A percentile compares a stretch with the other conserved stretches of the same genome.
phyloP scores from a whole-genome alignment of 2,329 filamentous ascomycete species.

The Macrophomina tecta region DNA sequence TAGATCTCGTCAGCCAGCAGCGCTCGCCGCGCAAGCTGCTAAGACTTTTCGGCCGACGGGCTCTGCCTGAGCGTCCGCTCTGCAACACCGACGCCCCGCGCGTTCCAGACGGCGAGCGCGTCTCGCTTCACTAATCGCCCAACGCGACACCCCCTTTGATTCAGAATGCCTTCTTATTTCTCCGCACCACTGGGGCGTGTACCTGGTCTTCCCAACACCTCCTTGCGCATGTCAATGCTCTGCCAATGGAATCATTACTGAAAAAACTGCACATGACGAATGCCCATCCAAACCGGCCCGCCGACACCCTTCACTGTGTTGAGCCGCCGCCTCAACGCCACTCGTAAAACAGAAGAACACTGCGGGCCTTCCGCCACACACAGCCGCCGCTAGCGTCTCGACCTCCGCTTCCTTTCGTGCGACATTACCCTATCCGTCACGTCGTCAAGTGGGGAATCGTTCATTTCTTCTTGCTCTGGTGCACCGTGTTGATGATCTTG shows the following conservation, averaged over 20 bases:
- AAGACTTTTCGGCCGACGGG: neutral
- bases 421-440: slow-evolving; percentile 16
- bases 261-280: slow-evolving; percentile 15
- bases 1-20: slow-evolving; percentile 6
- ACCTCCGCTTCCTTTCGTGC: slow-evolving; percentile 2
- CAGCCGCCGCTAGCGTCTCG: neutral
- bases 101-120: slow-evolving; percentile 15
- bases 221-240: slow-evolving; percentile 1
- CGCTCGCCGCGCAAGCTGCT: neutral
- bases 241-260: slow-evolving; percentile 13
- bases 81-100: slow-evolving; percentile 6
- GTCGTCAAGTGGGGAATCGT: slow-evolving; percentile 5
- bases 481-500: slow-evolving; percentile 85
- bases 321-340: slow-evolving; percentile 17
- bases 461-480: slow-evolving; percentile 60
- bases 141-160: slow-evolving; percentile 21
- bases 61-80: neutral
- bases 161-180: slow-evolving; percentile 20
- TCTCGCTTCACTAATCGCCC: slow-evolving; percentile 23
- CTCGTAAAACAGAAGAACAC: slow-evolving; percentile 13
- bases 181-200: neutral
- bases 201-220: neutral
- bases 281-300: neutral
- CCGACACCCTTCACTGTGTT: slow-evolving; percentile 12
- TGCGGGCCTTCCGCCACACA: slow-evolving; percentile 7